Conservation (phyloP, 768 basidiomycete species). For the Macrolepiota albuminosa region DNA sequence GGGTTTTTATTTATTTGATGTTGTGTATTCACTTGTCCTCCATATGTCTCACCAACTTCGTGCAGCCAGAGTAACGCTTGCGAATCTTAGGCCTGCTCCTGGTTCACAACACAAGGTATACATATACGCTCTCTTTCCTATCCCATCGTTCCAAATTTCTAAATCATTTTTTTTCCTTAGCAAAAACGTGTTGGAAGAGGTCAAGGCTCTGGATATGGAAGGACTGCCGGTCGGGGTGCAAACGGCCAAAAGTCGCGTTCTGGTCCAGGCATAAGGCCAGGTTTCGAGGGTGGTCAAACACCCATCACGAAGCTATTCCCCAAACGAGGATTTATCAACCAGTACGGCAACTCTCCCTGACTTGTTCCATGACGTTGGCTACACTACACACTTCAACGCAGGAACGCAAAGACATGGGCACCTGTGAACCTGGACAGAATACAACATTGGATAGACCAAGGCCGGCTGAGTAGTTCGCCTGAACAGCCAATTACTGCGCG, state of each 20-base stretch:
- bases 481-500: conserved; percentile 84
- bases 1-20: conserved; percentile 1
- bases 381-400: conserved; percentile 22
- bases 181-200: conserved; percentile 87
- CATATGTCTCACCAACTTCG: conserved; percentile 37
- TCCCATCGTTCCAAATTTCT: not conserved
- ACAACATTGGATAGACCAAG: conserved; percentile 87
- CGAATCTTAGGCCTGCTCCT: conserved; percentile 65
- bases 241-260: conserved; percentile 95
- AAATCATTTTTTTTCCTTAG: conserved; percentile 30
- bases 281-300: conserved; percentile 97
- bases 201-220: conserved; percentile 86
- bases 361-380: not conserved
- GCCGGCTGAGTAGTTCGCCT: conserved; percentile 71
- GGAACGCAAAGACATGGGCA: conserved; percentile 71
- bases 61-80: conserved; percentile 48
- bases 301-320: conserved; percentile 88
- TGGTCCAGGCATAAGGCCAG: conserved; percentile 75
- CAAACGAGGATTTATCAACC: conserved; percentile 91
- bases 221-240: conserved; percentile 89
- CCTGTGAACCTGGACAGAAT: conserved; percentile 85
- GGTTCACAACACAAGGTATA: conserved; percentile 66
- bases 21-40: conserved; percentile 5
- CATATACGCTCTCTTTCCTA: conserved; percentile 28
- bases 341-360: conserved; percentile 43